Conservation (phyloP, 2,329 filamentous ascomycete genomes). For the Xylaria polymorpha region DNA sequence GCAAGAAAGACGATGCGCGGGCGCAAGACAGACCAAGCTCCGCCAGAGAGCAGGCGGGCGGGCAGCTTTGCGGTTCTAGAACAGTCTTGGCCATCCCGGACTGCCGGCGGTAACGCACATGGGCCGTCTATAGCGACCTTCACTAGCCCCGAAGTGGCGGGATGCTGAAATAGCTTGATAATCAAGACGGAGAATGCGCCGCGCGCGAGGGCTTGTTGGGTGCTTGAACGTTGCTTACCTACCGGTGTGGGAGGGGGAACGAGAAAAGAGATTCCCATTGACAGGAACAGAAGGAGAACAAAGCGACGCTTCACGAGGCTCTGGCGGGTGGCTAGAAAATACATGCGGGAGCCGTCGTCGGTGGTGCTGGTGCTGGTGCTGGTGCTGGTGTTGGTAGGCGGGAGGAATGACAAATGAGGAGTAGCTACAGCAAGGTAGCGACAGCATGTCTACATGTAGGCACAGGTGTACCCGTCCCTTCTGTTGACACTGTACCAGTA, state of each 20-base stretch:
- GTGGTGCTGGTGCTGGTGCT: neutral
- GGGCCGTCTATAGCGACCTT: neutral
- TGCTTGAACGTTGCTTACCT: neutral
- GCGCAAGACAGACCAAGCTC: neutral
- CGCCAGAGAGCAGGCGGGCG: neutral
- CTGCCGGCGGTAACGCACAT: neutral
- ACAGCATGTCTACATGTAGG: too few relatives aligned
- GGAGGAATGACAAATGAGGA: conserved; percentile 16
- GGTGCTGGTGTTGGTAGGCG: neutral
- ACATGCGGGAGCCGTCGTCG: neutral
- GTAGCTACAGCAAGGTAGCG: neutral
- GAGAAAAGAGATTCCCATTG: neutral
- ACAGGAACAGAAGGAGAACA: neutral
- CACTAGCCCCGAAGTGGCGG: neutral
- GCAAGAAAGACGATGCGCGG: neutral
- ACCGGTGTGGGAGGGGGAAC: neutral
- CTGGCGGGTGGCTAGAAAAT: too few relatives aligned
- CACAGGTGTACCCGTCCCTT: too few relatives aligned
- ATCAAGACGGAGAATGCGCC: conserved; percentile 3
- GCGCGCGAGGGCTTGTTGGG: neutral
- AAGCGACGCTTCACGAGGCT: neutral
- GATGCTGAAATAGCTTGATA: conserved; percentile 7
- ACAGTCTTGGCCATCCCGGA: neutral
- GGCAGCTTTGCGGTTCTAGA: neutral
- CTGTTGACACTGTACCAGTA: neutral